Evolutionary conservation across 345 rosid genomes (phyloP), one percentile per base, ranked within the genome.

Genomic region (Balakata baccata): DNA sequence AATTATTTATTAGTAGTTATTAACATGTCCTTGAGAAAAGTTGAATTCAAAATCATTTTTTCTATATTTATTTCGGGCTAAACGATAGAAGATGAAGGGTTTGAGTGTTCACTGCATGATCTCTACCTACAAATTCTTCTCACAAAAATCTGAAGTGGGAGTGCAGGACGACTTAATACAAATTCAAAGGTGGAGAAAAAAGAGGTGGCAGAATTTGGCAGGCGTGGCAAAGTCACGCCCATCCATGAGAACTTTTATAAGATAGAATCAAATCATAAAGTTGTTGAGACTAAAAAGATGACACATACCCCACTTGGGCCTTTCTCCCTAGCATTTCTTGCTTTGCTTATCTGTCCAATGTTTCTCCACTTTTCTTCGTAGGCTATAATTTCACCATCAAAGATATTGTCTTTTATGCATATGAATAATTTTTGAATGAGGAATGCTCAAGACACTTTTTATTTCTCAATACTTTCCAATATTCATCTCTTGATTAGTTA

Each of bases 281-380:
- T 75, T 59, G 77, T 75, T 59, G 52, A 37, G 78, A 75, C 52
- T 38, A 6, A 61, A 68, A 37, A 37, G 68, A 60, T 59, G 53
- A 68, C 34, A 60, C 22, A 2, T n/a, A 7, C 71, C 57, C 70
- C 62, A 54, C 70, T 37, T 54, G 11, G 11, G 54, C 54, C 57
- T 71, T 2, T 52, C 4, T 0, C 16, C 11, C 29, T 43, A n/a
- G n/a, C n/a, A 56, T 53, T 74, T 50, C 46, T 66, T 54, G 9
- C 38, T 25, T 52, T 73, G 64, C 54, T 50, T n/a, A 25, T 9
- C 56, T 71, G 74, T 71, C 66, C 54, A 29, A 59, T 59, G 51
- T 43, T 22, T 41, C 34, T 43, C 75, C 67, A 39, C 75, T 73
- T 73, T 72, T 37, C 75, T 73, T 34, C 43, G 25, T 46, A 47